Evolutionary conservation across 2,329 filamentous ascomycete species (phyloP).

Genomic region (Aspergillus puulaauensis): DNA sequence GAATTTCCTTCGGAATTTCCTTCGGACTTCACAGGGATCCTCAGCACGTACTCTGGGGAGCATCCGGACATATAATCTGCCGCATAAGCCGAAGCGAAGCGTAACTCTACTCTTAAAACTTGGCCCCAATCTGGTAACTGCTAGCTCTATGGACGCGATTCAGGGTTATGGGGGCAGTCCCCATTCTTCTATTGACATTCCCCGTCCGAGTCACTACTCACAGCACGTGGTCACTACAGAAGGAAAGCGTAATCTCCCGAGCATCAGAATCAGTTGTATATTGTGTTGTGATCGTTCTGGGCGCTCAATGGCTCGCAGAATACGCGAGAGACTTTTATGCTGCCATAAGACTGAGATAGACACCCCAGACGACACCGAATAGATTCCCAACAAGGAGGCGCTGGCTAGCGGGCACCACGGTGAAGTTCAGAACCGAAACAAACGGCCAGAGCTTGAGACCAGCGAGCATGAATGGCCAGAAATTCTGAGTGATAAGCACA

Average conservation of each 20-base stretch:
- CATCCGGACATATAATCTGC: too few relatives aligned
- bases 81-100: too few relatives aligned
- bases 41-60: too few relatives aligned
- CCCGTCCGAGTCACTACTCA: too few relatives aligned
- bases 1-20: too few relatives aligned
- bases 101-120: not conserved
- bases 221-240: too few relatives aligned
- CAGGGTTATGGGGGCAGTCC: too few relatives aligned
- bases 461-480: conserved; percentile 36
- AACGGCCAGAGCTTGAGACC: conserved; percentile 43
- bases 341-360: conserved; percentile 38
- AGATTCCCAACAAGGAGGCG: conserved; percentile 35
- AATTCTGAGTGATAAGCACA: conserved; percentile 28
- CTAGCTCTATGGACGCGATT: not conserved
- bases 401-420: conserved; percentile 35
- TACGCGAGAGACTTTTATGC: conserved; percentile 9
- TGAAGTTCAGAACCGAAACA: conserved; percentile 40
- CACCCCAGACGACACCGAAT: conserved; percentile 40
- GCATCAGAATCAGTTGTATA: too few relatives aligned
- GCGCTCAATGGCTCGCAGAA: not conserved
- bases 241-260: too few relatives aligned
- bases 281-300: not conserved
- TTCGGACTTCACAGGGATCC: too few relatives aligned
- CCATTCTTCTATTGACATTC: too few relatives aligned
- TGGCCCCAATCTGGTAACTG: not conserved